Conservation (phyloP, 1,284 basidiomycete genomes). For the Chiua sp. region DNA sequence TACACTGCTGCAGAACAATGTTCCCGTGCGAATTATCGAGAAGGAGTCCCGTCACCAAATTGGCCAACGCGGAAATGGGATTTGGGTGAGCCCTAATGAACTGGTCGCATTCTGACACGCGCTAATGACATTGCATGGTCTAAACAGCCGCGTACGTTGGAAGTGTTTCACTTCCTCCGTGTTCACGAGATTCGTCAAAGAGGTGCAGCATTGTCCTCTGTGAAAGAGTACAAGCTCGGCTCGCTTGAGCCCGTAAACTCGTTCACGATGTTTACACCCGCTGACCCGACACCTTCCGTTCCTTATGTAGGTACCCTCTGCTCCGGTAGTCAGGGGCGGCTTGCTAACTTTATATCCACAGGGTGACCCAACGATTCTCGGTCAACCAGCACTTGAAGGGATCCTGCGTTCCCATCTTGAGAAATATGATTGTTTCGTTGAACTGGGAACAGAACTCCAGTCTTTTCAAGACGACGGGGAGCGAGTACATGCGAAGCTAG, state of each 20-base stretch:
- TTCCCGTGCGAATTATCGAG: slow-evolving; percentile 41
- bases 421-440: slow-evolving; percentile 32
- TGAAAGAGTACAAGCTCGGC: slow-evolving; percentile 26
- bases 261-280: background rate
- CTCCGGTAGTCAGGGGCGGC: too few species aligned
- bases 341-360: too few species aligned
- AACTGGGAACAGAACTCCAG: slow-evolving; percentile 37
- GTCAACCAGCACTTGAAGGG: slow-evolving; percentile 38
- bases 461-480: slow-evolving; percentile 38
- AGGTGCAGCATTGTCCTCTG: background rate
- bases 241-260: slow-evolving; percentile 21
- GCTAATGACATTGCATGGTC: background rate
- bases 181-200: slow-evolving; percentile 21
- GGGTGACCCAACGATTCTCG: slow-evolving; percentile 27
- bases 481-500: slow-evolving; percentile 28
- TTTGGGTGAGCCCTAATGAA: slow-evolving; percentile 27
- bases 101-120: too few species aligned
- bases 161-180: slow-evolving; percentile 35
- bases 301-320: slow-evolving; percentile 24
- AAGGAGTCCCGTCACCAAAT: slow-evolving; percentile 23
- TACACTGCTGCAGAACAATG: background rate
- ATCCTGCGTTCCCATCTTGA: slow-evolving; percentile 39
- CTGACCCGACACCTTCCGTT: slow-evolving; percentile 21
- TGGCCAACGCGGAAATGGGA: background rate
- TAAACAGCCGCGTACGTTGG: slow-evolving; percentile 37